Evolutionary conservation across 176 grass and related monocot species (phyloP).

Genomic region (Echinochloa phyllopogon): DNA sequence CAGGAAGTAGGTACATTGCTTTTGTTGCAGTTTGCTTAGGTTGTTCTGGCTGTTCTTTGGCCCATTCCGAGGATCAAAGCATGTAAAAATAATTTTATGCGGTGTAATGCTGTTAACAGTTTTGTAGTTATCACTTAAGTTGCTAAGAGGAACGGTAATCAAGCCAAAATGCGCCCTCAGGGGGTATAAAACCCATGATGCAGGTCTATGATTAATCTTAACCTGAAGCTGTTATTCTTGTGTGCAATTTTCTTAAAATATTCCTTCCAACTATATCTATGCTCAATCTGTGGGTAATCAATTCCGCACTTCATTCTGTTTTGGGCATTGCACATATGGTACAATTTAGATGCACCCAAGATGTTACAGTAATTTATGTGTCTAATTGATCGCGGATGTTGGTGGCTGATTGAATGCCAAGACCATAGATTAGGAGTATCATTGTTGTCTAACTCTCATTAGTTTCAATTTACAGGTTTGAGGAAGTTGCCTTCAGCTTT

Average conservation of each 20-base stretch:
- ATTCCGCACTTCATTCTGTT: neutral
- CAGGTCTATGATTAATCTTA: neutral
- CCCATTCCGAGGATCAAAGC: neutral
- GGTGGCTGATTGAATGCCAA: slow-evolving; percentile 18
- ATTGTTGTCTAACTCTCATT: slow-evolving; percentile 29
- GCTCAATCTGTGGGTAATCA: neutral
- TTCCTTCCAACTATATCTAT: neutral
- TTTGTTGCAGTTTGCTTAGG: neutral
- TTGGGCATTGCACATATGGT: neutral
- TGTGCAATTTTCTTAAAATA: neutral
- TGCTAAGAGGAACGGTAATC: neutral
- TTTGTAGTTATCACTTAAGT: neutral
- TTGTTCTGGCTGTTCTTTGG: neutral
- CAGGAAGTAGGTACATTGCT: slow-evolving; percentile 33
- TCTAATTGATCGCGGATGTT: neutral
- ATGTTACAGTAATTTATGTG: neutral
- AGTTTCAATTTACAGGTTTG: slow-evolving; percentile 69
- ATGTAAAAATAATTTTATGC: neutral
- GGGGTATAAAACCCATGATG: neutral
- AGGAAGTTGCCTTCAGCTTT: slow-evolving; percentile 98
- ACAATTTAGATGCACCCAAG: slow-evolving; percentile 19
- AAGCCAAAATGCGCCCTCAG: slow-evolving; percentile 2
- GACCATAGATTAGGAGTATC: neutral
- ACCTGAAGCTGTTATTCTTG: neutral
- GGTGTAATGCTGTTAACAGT: neutral